Conservation (phyloP, 225 moss, liverwort and hornwort genomes). For the Anthoceros angustus region DNA sequence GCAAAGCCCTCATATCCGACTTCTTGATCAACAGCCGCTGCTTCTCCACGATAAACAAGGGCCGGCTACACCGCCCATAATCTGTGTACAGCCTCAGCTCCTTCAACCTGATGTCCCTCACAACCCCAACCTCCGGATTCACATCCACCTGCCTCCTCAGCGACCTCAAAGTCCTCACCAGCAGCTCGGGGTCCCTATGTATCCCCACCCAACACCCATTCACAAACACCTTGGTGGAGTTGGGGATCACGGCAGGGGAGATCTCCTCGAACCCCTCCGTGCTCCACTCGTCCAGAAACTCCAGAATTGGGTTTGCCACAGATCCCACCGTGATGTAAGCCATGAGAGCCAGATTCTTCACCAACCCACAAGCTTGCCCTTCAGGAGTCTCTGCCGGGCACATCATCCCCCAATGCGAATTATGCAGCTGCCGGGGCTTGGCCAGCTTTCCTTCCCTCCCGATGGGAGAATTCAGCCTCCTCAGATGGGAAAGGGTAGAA, state of each 20-base stretch:
- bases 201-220: slow-evolving; percentile 99
- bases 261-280: slow-evolving; percentile 99
- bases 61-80: slow-evolving; percentile 95
- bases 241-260: slow-evolving; percentile 92
- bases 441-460: slow-evolving; percentile 99
- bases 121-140: slow-evolving; percentile 96
- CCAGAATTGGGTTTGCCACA: slow-evolving; percentile 89
- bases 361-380: slow-evolving; percentile 96
- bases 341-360: slow-evolving; percentile 95
- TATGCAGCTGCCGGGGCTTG: slow-evolving; percentile 97
- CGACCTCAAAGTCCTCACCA: slow-evolving; percentile 78
- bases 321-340: slow-evolving; percentile 98
- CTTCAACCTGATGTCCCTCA: slow-evolving; percentile 87
- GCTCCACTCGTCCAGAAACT: slow-evolving; percentile 99
- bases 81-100: slow-evolving; percentile 96
- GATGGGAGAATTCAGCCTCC: slow-evolving; percentile 93
- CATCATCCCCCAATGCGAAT: slow-evolving; percentile 99
- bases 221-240: slow-evolving; percentile 97
- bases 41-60: slow-evolving; percentile 92
- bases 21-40: slow-evolving; percentile 97
- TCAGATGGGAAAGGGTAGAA: slow-evolving; percentile 87
- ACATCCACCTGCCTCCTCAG: slow-evolving; percentile 73
- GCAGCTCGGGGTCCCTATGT: slow-evolving; percentile 91
- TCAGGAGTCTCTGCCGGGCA: slow-evolving; percentile 99
- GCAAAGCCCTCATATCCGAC: slow-evolving; percentile 76